Conservation (phyloP, 2,329 filamentous ascomycete species). For the Colletotrichum chlorophyti region DNA sequence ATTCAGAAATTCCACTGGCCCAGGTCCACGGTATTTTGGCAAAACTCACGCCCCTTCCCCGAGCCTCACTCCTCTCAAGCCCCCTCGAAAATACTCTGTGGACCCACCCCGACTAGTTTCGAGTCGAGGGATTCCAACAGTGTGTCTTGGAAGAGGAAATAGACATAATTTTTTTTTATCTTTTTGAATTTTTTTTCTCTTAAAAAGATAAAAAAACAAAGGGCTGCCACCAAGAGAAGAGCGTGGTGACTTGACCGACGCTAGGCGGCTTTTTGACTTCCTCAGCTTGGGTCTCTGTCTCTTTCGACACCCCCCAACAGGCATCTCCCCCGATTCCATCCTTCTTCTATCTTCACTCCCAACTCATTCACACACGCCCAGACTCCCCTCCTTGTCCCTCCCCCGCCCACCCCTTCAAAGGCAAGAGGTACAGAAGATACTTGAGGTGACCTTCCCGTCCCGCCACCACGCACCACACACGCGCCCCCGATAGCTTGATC, state of each 20-base stretch:
- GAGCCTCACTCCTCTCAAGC: conserved; percentile 19
- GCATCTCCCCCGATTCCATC: conserved; percentile 8
- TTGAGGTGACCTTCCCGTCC: conserved; percentile 29
- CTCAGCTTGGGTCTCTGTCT: conserved; percentile 20
- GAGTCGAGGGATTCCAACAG: conserved; percentile 25
- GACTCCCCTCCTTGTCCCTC: background rate
- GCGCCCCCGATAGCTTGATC: conserved; percentile 32
- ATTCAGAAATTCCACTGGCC: conserved; percentile 23
- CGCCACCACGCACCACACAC: conserved; percentile 29
- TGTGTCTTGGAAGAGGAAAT: conserved; percentile 23
- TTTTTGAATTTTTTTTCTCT: no score
- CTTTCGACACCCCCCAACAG: conserved; percentile 13
- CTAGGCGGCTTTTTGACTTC: conserved; percentile 28
- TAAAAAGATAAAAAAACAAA: no score
- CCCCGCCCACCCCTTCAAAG: background rate
- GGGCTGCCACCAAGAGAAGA: conserved; percentile 26
- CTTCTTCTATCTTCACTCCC: background rate
- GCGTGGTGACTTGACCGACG: conserved; percentile 31
- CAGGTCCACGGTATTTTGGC: conserved; percentile 21
- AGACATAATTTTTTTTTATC: no score
- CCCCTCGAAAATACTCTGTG: conserved; percentile 19
- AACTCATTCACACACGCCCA: background rate
- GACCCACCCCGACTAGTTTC: conserved; percentile 7
- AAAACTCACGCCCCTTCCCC: conserved; percentile 16
- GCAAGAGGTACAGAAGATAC: conserved; percentile 22